Conservation (phyloP, 192 early-diverging fungal species). For the Allomyces javanicus region DNA sequence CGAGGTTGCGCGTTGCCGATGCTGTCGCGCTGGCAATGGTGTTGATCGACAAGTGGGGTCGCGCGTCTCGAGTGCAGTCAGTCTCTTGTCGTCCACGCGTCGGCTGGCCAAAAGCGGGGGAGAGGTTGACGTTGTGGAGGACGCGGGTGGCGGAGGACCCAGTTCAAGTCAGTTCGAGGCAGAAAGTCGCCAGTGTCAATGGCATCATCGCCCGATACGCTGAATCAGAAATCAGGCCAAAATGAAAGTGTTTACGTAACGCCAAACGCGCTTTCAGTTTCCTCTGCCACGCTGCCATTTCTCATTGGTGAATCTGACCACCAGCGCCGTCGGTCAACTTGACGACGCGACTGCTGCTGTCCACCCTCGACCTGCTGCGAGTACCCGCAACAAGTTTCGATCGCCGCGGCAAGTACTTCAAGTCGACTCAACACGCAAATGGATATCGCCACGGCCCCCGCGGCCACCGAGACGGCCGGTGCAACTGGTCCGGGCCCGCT, state of each 20-base stretch:
- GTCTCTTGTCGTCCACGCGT: too few species aligned
- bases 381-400: background rate
- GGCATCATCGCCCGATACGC: too few species aligned
- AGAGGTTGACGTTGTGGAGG: too few species aligned
- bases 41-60: too few species aligned
- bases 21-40: too few species aligned
- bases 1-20: too few species aligned
- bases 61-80: too few species aligned
- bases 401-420: background rate
- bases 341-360: background rate
- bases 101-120: too few species aligned
- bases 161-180: too few species aligned
- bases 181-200: too few species aligned
- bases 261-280: background rate
- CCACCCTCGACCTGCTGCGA: background rate
- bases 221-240: background rate
- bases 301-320: background rate
- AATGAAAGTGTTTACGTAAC: background rate
- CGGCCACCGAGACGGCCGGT: background rate
- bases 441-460: background rate
- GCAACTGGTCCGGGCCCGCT: background rate
- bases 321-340: background rate
- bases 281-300: background rate
- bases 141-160: too few species aligned
- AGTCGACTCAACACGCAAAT: background rate